These are phyloP conservation scores for Sugiyamaella xylanicola DNA, from an alignment of 1,139 yeast species.

Conservation along the genomic window DNA sequence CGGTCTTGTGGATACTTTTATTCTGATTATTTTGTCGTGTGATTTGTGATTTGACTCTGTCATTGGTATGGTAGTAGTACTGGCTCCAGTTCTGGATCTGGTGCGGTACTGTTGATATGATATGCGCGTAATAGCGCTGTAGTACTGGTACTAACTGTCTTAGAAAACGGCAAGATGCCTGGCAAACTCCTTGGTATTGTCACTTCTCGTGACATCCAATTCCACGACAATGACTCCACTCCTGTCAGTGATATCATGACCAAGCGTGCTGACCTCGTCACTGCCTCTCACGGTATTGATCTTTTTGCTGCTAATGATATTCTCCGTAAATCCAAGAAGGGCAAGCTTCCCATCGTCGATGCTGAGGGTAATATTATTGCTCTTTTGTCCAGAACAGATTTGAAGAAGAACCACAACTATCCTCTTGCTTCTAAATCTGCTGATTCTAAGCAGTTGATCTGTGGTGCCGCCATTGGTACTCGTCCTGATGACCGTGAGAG, in stretches of 20 bases:
- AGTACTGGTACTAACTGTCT: slow-evolving; percentile 6
- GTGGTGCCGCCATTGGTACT: slow-evolving; percentile 99
- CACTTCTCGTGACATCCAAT: slow-evolving; percentile 96
- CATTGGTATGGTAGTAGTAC: too few species aligned
- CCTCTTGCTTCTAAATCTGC: slow-evolving; percentile 95
- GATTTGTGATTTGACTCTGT: slow-evolving; percentile 2
- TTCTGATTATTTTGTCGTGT: slow-evolving; percentile 43
- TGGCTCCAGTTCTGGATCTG: too few species aligned
- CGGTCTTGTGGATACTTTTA: slow-evolving; percentile 88
- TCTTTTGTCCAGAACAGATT: slow-evolving; percentile 90
- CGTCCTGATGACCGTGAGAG: slow-evolving; percentile 86
- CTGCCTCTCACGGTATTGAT: slow-evolving; percentile 71
- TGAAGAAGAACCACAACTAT: slow-evolving; percentile 91
- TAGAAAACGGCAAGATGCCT: slow-evolving; percentile 83
- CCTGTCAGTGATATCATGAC: slow-evolving; percentile 85
- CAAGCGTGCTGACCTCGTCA: slow-evolving; percentile 62
- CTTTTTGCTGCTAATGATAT: slow-evolving; percentile 86
- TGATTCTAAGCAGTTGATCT: slow-evolving; percentile 89
- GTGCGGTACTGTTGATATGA: too few species aligned
- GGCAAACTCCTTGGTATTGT: slow-evolving; percentile 93
- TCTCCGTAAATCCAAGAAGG: slow-evolving; percentile 91
- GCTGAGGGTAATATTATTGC: slow-evolving; percentile 74
- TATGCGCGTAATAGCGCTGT: too few species aligned
- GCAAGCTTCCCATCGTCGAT: slow-evolving; percentile 94
- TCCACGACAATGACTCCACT: slow-evolving; percentile 71